Base-by-base conservation (phyloP, 352 stramenopile species). In the Thalassiosira delicatula region DNA sequence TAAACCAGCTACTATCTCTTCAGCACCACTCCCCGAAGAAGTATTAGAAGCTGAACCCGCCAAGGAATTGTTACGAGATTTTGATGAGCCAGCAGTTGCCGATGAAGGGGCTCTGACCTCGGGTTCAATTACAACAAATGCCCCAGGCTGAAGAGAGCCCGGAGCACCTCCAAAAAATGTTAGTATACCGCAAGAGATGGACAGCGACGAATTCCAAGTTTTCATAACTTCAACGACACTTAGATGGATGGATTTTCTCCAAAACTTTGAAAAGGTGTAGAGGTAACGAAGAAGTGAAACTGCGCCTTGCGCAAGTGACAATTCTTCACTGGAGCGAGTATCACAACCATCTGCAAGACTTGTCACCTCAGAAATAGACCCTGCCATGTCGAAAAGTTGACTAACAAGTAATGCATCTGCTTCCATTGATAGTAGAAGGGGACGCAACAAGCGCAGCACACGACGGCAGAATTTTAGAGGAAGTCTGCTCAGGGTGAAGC, bases 121-220 rank as follows among this genome's bases (percentile, higher is more conserved):
- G 30, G 89, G 82, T 60, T 93, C 89, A 44, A 94, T 83, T 12
- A 93, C 44, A 19, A 95, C 89, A 68, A 89, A 92, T 23, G 89
- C 83, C 9, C 87, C 89, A 49, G 56, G 60, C 19, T 29, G 33
- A 17, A 94, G 72, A 23, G 17, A 57, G 21, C 79, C 75, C 44
- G 90, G 74, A 30, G 62, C 40, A 65, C 90, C 90, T 53, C 88
- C 86, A 32, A 93, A 87, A 70, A 93, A 93, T 44, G 84, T 67
- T 0, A 93, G 62, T 2, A 90, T 54, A 25, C 90, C 90, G 60
- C 81, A 49, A 51, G 78, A 75, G 17, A 84, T 67, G 9, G n/a
- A 11, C 25, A 62, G 76, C 32, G 65, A 73, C 46, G 75, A 54
- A 44, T 82, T 11, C 42, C 67, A 65, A 29, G 25, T 51, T 72